Base-by-base conservation (phyloP, 345 rosid genomes). In the Camelina hispida region DNA sequence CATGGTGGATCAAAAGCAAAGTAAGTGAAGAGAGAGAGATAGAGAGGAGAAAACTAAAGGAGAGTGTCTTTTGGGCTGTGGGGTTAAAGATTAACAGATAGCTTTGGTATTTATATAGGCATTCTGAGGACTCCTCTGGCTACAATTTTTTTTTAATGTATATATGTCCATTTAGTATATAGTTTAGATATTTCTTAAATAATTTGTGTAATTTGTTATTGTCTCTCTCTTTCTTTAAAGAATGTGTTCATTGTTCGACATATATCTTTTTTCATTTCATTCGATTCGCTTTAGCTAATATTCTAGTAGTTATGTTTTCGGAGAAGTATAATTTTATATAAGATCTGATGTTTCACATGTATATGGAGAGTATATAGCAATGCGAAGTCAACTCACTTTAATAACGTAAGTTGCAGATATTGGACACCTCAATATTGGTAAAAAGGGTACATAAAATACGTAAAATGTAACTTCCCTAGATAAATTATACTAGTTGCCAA, bases 31-130 rank as follows among this genome's bases (percentile, higher is more conserved):
- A 78, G 71, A 47, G 18, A 32, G 17, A 55, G 56, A 44, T 68
- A 38, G 62, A 68, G 47, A 38, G 40, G 40, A 8, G 40, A 38
- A 13, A 38, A 17, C 32, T 34, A 74, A 56, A 59, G 80, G 79
- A 70, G 62, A 65, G 37, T 68, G 76, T 79, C 77, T 78, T 80
- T 77, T 52, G 55, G 72, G 65, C 68, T 78, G 63, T 78, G 79
- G 74, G 78, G 37, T 65, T 69, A 78, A 70, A 72, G 79, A 68
- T 16, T 68, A 56, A n/a, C 9, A 67, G 58, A 58, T 20, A 32
- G 75, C 52, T 72, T 50, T 16, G 74, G 64, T 64, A 63, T 73
- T 80, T 88, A 84, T 86, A 83, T 73, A 55, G 72, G 44, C 23
- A 62, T 66, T 60, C 73, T 30, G 18, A 52, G 9, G 2, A 5